Evolutionary conservation across 805 yeast genomes (phyloP).

Genomic region (Phaffomyces opuntiae): DNA sequence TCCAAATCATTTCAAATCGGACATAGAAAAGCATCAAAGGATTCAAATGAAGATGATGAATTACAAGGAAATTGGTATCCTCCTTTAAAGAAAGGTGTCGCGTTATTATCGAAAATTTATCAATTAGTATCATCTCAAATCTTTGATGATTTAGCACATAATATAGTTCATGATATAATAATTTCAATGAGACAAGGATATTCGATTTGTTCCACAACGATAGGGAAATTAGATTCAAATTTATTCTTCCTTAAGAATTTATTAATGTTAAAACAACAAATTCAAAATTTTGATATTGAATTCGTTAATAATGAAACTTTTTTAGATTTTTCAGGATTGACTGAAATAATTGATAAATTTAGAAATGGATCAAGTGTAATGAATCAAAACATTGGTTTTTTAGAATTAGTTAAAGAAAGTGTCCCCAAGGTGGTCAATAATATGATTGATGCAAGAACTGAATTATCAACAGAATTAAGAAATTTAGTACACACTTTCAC

Average conservation of each 20-base stretch:
- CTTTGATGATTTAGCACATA: conserved; percentile 86
- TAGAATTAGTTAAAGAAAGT: conserved; percentile 53
- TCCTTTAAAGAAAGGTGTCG: conserved; percentile 63
- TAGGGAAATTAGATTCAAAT: conserved; percentile 51
- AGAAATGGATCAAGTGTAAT: conserved; percentile 24
- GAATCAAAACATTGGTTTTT: conserved; percentile 18
- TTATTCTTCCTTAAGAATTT: conserved; percentile 68
- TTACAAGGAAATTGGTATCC: conserved; percentile 48
- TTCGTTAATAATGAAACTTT: conserved; percentile 63
- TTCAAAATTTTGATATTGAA: conserved; percentile 75
- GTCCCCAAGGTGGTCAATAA: conserved; percentile 77
- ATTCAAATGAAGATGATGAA: conserved; percentile 1
- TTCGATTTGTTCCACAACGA: conserved; percentile 34
- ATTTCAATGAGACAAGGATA: conserved; percentile 51
- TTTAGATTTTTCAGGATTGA: conserved; percentile 76
- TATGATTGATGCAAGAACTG: conserved; percentile 72
- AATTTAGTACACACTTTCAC: conserved; percentile 65
- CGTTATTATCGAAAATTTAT: conserved; percentile 68
- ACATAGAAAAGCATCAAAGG: conserved; percentile 26
- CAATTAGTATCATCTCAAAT: conserved; percentile 71
- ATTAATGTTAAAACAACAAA: conserved; percentile 59
- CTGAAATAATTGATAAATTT: conserved; percentile 39
- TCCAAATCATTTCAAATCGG: conserved; percentile 63
- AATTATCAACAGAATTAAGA: conserved; percentile 67
- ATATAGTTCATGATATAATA: conserved; percentile 74